phyloP scores from a whole-genome alignment of 345 rosid genomes.

The Durio zibethinus region DNA sequence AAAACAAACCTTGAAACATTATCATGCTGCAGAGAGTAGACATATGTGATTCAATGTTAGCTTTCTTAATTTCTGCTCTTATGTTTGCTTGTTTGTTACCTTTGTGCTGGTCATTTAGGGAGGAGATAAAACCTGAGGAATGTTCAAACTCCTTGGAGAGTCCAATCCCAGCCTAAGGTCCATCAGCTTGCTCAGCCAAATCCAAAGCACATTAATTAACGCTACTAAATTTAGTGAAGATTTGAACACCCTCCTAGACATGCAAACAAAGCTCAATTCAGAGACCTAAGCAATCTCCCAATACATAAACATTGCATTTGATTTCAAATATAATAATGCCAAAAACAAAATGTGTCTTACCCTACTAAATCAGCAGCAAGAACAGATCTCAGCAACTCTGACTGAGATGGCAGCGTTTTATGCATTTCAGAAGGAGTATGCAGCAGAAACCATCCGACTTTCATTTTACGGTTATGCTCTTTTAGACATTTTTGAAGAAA shows the following conservation, averaged over 20 bases:
- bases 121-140: background rate
- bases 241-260: background rate
- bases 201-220: slow-evolving; percentile 3
- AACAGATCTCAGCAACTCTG: slow-evolving; percentile 51
- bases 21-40: background rate
- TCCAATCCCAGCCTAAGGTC: background rate
- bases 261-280: slow-evolving; percentile 14
- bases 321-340: no score
- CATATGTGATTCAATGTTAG: background rate
- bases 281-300: background rate
- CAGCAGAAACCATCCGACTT: slow-evolving; percentile 64
- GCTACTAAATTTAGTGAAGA: background rate
- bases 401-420: slow-evolving; percentile 51
- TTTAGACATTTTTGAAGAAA: slow-evolving; percentile 53
- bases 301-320: background rate
- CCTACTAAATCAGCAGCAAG: slow-evolving; percentile 60
- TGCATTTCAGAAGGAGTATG: slow-evolving; percentile 59
- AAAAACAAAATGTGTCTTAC: slow-evolving; percentile 29
- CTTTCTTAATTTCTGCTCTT: background rate
- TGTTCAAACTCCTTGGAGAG: background rate
- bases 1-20: background rate
- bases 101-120: background rate
- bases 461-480: slow-evolving; percentile 41
- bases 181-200: background rate
- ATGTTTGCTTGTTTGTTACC: background rate